Conservation (phyloP, 768 basidiomycete species). For the Lentinula sp. region DNA sequence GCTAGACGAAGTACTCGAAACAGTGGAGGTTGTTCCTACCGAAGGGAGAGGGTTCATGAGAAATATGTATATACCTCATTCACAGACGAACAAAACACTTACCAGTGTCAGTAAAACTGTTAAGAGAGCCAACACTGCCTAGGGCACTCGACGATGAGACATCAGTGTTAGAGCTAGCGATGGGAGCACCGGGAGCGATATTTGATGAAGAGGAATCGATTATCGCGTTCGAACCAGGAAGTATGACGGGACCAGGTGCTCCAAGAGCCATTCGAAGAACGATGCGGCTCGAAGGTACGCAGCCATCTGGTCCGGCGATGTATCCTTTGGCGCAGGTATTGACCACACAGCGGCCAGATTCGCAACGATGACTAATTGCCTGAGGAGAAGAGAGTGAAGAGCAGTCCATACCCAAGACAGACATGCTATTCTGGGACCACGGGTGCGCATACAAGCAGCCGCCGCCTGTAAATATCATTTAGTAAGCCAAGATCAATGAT, state of each 20-base stretch:
- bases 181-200: too few relatives aligned
- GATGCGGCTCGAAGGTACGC: not conserved
- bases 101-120: too few relatives aligned
- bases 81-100: too few relatives aligned
- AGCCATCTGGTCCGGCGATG: not conserved
- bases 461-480: not conserved
- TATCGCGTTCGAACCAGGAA: too few relatives aligned
- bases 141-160: too few relatives aligned
- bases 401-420: not conserved
- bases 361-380: not conserved
- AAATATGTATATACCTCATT: too few relatives aligned
- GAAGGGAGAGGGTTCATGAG: not conserved
- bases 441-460: constrained; percentile 5
- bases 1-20: not conserved
- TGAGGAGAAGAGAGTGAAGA: not conserved
- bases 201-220: too few relatives aligned
- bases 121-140: too few relatives aligned
- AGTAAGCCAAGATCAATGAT: not conserved
- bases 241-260: not conserved
- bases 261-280: not conserved
- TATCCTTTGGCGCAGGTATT: not conserved
- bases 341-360: not conserved
- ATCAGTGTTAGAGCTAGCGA: too few relatives aligned
- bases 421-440: not conserved
- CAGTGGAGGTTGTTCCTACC: not conserved